Evolutionary conservation across 495 filamentous ascomycete genomes (phyloP), one percentile per base, ranked within the genome.

Genomic region (Tetracladium marchalianum): DNA sequence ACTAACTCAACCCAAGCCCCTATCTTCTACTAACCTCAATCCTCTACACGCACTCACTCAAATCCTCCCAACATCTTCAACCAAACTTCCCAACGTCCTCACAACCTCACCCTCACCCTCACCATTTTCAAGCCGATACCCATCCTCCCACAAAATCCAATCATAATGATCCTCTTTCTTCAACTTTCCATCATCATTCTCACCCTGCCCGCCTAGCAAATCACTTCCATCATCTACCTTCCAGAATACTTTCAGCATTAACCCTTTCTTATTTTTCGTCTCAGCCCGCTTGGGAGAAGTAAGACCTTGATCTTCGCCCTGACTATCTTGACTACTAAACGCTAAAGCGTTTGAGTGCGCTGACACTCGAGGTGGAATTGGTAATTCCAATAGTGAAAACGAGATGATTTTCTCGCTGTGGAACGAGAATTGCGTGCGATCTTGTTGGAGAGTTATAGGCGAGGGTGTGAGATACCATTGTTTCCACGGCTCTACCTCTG

Each of bases 161-260:
- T 58, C 55, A 47, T 54, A 52, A 13, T 31, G 16, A 1, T 45
- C 55, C 45, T 49, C 55, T n/a, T 32, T 31, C 35, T 22, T n/a
- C 11, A 41, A 37, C 37, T 41, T 35, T 15, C 35, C 15, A 13
- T 35, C n/a, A 22, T 17, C 32, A 10, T 16, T 8, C 45, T 24
- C 15, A 27, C 13, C 5, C 4, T 11, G 34, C 18, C 31, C 4
- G 9, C 17, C 10, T 31, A 22, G 34, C 12, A 43, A 34, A 9
- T 12, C 10, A 32, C 41, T 32, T 32, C 31, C 11, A 37, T 39
- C 35, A 41, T 42, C 22, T 33, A 47, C 40, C 7, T 53, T 41
- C 50, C 50, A 53, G 0, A 7, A 36, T 11, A 53, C 45, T 24
- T 24, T 16, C 15, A 53, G 15, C 41, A 17, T 47, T 1, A 31